Conservation (phyloP, 192 early-diverging fungal species). For the Glomus cerebriforme region DNA sequence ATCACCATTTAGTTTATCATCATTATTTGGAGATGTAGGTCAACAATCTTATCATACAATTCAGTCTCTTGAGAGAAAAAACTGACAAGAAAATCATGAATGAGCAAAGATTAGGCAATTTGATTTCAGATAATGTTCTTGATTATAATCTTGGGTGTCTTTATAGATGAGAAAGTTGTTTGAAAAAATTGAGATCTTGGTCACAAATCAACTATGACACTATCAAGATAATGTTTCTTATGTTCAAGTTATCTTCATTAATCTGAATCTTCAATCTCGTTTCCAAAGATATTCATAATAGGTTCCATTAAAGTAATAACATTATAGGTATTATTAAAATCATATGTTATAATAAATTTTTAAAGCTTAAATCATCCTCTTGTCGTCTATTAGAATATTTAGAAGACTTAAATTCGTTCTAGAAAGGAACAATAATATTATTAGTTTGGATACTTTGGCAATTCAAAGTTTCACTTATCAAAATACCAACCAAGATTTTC, state of each 20-base stretch:
- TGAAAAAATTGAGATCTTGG: slow-evolving; percentile 2
- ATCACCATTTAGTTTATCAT: not conserved
- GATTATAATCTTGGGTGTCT: not conserved
- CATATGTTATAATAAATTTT: too few relatives aligned
- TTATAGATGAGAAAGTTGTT: not conserved
- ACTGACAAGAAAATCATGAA: slow-evolving; percentile 1
- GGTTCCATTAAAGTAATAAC: too few relatives aligned
- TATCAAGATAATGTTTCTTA: not conserved
- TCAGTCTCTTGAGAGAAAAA: slow-evolving; percentile 16
- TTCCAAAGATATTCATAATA: not conserved
- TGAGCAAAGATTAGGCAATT: not conserved
- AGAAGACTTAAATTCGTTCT: too few relatives aligned
- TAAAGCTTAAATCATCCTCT: too few relatives aligned
- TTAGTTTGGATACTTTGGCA: too few relatives aligned
- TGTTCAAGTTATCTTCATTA: slow-evolving; percentile 1
- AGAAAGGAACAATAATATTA: too few relatives aligned
- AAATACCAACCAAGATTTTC: too few relatives aligned
- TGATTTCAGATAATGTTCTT: not conserved
- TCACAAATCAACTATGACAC: not conserved
- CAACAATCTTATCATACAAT: slow-evolving; percentile 1
- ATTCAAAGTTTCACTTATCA: too few relatives aligned
- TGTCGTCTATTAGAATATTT: too few relatives aligned
- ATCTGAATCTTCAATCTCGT: slow-evolving; percentile 3
- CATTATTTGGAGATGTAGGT: not conserved
- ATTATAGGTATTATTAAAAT: too few relatives aligned